Conservation (phyloP, 345 rosid species). For the Corymbia maculata region DNA sequence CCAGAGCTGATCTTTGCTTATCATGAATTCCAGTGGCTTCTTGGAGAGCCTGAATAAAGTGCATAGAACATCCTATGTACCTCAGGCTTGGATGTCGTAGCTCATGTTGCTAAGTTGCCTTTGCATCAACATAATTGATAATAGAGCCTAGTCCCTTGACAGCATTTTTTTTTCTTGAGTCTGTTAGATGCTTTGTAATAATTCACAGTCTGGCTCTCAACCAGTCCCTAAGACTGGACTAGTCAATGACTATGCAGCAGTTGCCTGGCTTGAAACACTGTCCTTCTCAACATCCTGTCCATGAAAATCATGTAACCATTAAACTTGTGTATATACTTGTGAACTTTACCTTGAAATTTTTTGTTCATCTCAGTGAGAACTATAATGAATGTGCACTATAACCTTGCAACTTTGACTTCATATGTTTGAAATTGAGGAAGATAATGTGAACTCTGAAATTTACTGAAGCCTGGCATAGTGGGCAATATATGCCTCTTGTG, state of each 20-base stretch:
- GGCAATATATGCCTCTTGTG: neutral
- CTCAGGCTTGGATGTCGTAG: neutral
- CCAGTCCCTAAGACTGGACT: neutral
- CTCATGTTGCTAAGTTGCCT: neutral
- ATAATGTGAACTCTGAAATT: neutral
- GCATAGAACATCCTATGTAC: neutral
- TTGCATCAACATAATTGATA: neutral
- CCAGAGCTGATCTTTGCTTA: neutral
- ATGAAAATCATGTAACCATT: neutral
- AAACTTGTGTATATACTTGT: neutral
- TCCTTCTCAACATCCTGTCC: neutral
- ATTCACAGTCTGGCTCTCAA: neutral
- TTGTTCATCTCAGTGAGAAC: neutral
- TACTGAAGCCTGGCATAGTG: neutral
- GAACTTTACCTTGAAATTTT: neutral
- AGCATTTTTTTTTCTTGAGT: neutral
- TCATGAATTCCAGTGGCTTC: neutral
- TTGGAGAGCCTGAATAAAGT: neutral
- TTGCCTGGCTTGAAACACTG: neutral
- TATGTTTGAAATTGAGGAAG: neutral
- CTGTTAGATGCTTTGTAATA: neutral
- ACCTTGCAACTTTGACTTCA: neutral
- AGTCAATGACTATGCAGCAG: neutral
- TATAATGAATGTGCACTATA: neutral
- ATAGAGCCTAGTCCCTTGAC: neutral